phyloP scores from a whole-genome alignment of 73 alveolate species.

The Paramecium caudatum region DNA sequence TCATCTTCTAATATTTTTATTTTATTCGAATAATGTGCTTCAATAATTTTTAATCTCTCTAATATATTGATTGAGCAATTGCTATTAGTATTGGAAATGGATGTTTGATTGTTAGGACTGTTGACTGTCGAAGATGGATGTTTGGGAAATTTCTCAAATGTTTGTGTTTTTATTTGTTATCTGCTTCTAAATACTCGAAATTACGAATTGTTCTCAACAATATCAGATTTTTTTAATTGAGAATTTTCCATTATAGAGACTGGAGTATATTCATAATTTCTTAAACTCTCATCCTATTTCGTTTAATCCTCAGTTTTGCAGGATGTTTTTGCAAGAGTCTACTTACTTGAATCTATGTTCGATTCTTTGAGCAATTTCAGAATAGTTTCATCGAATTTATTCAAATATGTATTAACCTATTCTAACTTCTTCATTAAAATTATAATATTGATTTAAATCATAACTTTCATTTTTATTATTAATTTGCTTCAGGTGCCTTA shows the following conservation, averaged over 20 bases:
- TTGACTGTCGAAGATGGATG: not conserved
- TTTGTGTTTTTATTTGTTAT: conserved; percentile 13
- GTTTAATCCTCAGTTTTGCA: not conserved
- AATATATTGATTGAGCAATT: not conserved
- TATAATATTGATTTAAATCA: conserved; percentile 11
- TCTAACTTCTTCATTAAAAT: conserved; percentile 47
- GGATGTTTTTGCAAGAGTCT: not conserved
- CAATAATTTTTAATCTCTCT: conserved; percentile 20
- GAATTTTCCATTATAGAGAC: conserved; percentile 23
- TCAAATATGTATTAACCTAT: conserved; percentile 28
- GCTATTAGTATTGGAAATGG: not conserved
- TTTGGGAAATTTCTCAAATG: conserved; percentile 22
- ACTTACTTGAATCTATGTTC: not conserved
- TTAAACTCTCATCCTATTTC: not conserved
- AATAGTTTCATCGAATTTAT: conserved; percentile 44
- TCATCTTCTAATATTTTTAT: conserved; percentile 9
- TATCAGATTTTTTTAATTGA: conserved; percentile 4
- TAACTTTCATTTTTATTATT: conserved; percentile 11
- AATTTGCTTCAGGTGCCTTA: conserved; percentile 21
- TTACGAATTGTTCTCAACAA: not conserved
- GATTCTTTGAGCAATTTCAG: conserved; percentile 35
- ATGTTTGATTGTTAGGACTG: conserved; percentile 14
- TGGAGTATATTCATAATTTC: conserved; percentile 19
- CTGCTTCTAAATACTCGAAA: conserved; percentile 1
- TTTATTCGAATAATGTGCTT: conserved; percentile 17